Percentiles rank a stretch among this genome's conserved stretches.
phyloP scores from a whole-genome alignment of 805 yeast genomes.

The Monosporozyma siamensis region DNA sequence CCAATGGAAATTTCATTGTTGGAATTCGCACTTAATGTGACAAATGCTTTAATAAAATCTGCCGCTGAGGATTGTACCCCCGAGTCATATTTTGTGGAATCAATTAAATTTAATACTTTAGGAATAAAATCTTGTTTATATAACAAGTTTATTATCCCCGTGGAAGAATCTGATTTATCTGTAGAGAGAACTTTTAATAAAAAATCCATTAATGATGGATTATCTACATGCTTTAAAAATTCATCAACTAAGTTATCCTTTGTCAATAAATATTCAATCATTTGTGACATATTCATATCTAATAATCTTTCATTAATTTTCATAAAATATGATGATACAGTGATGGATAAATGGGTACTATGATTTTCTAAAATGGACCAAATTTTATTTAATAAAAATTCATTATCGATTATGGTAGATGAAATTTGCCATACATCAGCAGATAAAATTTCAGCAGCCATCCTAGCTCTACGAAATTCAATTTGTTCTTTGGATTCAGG shows the following conservation, averaged over 20 bases:
- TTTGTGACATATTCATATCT: conserved; percentile 79
- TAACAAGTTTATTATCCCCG: conserved; percentile 73
- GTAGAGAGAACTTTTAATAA: conserved; percentile 81
- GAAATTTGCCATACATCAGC: conserved; percentile 92
- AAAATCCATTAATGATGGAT: conserved; percentile 91
- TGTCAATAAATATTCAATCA: conserved; percentile 56
- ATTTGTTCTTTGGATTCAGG: conserved; percentile 33
- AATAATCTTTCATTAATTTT: conserved; percentile 82
- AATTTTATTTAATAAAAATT: conserved; percentile 51
- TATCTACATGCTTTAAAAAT: conserved; percentile 77
- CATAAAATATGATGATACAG: conserved; percentile 78
- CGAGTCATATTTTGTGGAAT: conserved; percentile 45
- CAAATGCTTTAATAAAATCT: conserved; percentile 87
- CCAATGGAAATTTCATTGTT: conserved; percentile 81
- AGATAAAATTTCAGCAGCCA: conserved; percentile 80
- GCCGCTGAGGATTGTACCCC: conserved; percentile 87
- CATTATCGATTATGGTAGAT: conserved; percentile 76
- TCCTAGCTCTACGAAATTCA: conserved; percentile 42
- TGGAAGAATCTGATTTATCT: conserved; percentile 80
- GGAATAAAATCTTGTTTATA: conserved; percentile 67
- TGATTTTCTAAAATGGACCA: conserved; percentile 68
- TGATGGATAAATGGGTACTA: conserved; percentile 57
- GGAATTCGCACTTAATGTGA: conserved; percentile 85
- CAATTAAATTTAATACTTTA: conserved; percentile 58
- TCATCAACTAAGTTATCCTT: conserved; percentile 64